phyloP scores from a whole-genome alignment of 768 basidiomycete species.

The Suillus plorans region DNA sequence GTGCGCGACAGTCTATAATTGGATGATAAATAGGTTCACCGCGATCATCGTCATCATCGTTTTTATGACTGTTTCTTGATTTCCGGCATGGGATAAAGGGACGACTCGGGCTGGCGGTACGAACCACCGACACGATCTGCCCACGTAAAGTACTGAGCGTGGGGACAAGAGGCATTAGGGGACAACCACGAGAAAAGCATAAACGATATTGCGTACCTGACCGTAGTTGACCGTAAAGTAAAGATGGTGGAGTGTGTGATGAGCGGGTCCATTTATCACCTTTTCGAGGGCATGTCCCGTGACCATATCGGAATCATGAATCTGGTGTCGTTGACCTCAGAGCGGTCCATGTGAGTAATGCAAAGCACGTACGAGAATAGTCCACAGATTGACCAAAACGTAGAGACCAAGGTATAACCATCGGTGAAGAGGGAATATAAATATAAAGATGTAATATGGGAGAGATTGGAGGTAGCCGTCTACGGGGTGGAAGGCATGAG shows the following conservation, averaged over 20 bases:
- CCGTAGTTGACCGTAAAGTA: constrained; percentile 98
- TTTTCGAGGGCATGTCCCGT: constrained; percentile 86
- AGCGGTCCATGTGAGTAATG: neutral
- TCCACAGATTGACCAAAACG: constrained; percentile 92
- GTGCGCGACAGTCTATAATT: no score
- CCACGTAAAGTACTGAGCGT: constrained; percentile 88
- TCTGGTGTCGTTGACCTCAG: constrained; percentile 44
- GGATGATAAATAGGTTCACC: no score
- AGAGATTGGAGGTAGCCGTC: constrained; percentile 94
- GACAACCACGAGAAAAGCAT: constrained; percentile 11
- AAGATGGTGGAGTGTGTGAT: constrained; percentile 95
- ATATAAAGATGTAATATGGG: constrained; percentile 92
- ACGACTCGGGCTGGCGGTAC: constrained; percentile 83
- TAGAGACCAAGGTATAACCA: constrained; percentile 82
- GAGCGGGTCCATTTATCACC: constrained; percentile 96
- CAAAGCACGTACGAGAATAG: constrained; percentile 68
- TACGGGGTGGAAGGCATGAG: constrained; percentile 95
- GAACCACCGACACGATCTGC: constrained; percentile 82
- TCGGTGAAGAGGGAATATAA: constrained; percentile 91
- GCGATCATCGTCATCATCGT: no score
- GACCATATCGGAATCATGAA: constrained; percentile 99
- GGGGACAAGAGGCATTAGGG: constrained; percentile 6
- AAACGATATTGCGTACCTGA: constrained; percentile 50
- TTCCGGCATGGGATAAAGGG: constrained; percentile 83
- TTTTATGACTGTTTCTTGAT: constrained; percentile 25